Conservation (phyloP, 2,329 filamentous ascomycete species). For the Berkeleyomyces rouxiae region DNA sequence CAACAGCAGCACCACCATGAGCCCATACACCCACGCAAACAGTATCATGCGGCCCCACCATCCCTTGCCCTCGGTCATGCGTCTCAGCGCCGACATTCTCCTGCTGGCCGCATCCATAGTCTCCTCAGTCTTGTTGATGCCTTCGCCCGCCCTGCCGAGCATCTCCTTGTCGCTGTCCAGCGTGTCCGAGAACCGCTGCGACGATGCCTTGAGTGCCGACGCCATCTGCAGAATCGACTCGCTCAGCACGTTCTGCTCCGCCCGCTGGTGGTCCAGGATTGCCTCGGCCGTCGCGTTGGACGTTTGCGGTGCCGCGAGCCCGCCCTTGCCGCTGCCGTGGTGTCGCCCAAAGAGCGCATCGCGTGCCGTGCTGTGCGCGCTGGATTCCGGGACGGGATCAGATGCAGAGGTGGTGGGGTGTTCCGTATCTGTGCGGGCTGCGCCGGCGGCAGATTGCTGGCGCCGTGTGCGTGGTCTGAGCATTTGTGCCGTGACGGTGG, state of each 20-base stretch:
- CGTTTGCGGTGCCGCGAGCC: constrained; percentile 22
- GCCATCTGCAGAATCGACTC: constrained; percentile 70
- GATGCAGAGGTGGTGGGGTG: not conserved
- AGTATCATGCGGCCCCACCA: constrained; percentile 75
- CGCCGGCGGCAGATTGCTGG: not conserved
- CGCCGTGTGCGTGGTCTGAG: constrained; percentile 5
- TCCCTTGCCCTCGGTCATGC: constrained; percentile 75
- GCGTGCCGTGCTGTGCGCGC: constrained; percentile 5
- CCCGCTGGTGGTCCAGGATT: constrained; percentile 57
- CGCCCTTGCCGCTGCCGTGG: constrained; percentile 13
- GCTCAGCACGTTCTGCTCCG: constrained; percentile 70
- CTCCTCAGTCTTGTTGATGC: constrained; percentile 58
- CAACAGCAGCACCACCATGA: constrained; percentile 63
- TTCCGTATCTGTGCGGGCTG: not conserved
- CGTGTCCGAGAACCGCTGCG: constrained; percentile 51
- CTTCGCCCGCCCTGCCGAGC: constrained; percentile 51
- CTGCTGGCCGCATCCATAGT: constrained; percentile 62
- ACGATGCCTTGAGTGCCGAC: constrained; percentile 56
- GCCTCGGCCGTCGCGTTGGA: constrained; percentile 46
- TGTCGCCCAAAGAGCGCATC: not conserved
- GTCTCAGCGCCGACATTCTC: constrained; percentile 58
- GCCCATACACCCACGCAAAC: constrained; percentile 65
- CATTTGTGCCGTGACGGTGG: not conserved
- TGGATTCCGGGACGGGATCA: not conserved
- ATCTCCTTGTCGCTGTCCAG: constrained; percentile 59